Conservation (phyloP, 257 asterid species). For the Solanum ahanhuiri region DNA sequence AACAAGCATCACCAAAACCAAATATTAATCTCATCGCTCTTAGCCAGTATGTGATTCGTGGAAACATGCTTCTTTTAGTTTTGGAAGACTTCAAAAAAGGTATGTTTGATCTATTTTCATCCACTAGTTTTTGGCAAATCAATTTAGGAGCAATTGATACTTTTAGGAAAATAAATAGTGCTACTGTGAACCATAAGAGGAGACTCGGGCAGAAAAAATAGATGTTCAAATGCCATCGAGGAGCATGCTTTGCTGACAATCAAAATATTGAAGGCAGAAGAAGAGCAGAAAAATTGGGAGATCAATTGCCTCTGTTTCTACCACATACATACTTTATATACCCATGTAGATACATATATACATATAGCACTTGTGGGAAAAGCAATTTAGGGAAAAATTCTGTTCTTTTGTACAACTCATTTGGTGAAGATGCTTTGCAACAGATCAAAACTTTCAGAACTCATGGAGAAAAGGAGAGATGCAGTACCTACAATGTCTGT, state of each 20-base stretch:
- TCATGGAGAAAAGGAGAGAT: constrained; percentile 21
- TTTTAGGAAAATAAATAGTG: background rate
- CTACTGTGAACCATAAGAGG: background rate
- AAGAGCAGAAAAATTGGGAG: background rate
- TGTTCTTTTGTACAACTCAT: background rate
- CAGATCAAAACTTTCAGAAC: background rate
- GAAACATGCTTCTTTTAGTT: background rate
- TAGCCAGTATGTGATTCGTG: background rate
- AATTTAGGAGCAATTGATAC: background rate
- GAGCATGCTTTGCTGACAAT: background rate
- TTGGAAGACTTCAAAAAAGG: background rate
- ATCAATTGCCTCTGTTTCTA: background rate
- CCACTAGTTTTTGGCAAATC: background rate
- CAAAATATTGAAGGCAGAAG: background rate
- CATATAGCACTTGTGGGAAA: background rate
- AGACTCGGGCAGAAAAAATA: background rate
- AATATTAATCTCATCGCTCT: background rate
- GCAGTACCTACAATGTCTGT: constrained; percentile 93
- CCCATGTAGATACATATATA: background rate
- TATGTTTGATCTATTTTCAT: background rate
- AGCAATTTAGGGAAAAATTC: background rate
- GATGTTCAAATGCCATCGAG: background rate
- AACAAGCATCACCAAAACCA: background rate
- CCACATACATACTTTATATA: background rate
- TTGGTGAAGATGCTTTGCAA: background rate